Evolutionary conservation across 1,284 basidiomycete species (phyloP).

Genomic region (Trametes polyzona): DNA sequence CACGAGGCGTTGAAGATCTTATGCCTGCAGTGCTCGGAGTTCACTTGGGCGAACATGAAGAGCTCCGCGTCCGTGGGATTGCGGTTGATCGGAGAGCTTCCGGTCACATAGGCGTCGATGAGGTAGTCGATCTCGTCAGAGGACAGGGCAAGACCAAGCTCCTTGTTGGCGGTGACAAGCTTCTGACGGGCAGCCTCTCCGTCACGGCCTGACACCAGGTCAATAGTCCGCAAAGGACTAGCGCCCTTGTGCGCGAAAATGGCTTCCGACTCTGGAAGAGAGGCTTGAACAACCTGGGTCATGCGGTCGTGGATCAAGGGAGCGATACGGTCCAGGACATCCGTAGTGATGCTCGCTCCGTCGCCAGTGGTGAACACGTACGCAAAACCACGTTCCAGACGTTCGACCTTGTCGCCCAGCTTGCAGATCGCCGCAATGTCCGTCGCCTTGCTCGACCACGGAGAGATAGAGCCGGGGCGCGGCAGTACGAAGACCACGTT

Average conservation of each 20-base stretch:
- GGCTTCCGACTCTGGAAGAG: slow-evolving; percentile 58
- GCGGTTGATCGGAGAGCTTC: slow-evolving; percentile 63
- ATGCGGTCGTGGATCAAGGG: slow-evolving; percentile 91
- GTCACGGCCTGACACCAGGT: slow-evolving; percentile 45
- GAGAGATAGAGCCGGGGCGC: slow-evolving; percentile 81
- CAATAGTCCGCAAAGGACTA: slow-evolving; percentile 73
- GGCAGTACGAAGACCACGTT: slow-evolving; percentile 78
- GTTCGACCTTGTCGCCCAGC: slow-evolving; percentile 69
- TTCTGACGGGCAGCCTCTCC: slow-evolving; percentile 50
- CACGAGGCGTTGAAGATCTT: slow-evolving; percentile 99
- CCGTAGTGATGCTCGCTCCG: slow-evolving; percentile 43
- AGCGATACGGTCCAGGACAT: slow-evolving; percentile 54
- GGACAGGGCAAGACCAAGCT: slow-evolving; percentile 90
- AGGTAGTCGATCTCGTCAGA: slow-evolving; percentile 93
- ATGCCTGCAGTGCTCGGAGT: slow-evolving; percentile 99
- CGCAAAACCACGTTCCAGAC: slow-evolving; percentile 85
- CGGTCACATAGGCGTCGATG: slow-evolving; percentile 84
- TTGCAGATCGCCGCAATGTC: slow-evolving; percentile 92
- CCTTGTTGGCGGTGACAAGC: slow-evolving; percentile 80
- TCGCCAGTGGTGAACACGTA: slow-evolving; percentile 67
- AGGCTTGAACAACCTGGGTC: slow-evolving; percentile 81
- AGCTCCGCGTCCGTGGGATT: slow-evolving; percentile 97
- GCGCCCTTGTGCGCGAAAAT: slow-evolving; percentile 79
- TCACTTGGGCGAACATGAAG: slow-evolving; percentile 99
- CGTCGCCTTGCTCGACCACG: slow-evolving; percentile 98